A percentile compares a stretch with the other conserved stretches of the same genome.
Conservation (phyloP, 495 filamentous ascomycete genomes). For the Penicillium dipodomyicola region DNA sequence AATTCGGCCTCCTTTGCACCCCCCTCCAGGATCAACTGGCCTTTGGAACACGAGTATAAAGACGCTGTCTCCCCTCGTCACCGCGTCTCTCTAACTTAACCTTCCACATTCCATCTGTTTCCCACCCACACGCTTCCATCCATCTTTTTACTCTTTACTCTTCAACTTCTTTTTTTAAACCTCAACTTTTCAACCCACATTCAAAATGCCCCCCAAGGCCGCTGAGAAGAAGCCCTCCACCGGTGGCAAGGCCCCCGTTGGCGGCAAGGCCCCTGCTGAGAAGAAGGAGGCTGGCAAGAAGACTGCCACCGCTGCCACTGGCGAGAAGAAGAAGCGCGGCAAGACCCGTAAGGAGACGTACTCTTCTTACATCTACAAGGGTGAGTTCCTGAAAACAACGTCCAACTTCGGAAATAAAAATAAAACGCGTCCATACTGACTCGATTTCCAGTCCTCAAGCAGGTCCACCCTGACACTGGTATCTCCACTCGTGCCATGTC, state of each 20-base stretch:
- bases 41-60: conserved; percentile 52
- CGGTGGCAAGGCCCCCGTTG: conserved; percentile 93
- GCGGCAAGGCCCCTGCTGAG: conserved; percentile 79
- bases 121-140: conserved; percentile 26
- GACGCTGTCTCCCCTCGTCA: conserved; percentile 46
- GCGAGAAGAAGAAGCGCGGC: conserved; percentile 99
- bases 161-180: conserved; percentile 29
- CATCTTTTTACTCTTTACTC: conserved; percentile 30
- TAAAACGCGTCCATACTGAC: conserved; percentile 32
- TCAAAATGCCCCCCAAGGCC: conserved; percentile 92
- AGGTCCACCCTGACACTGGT: conserved; percentile 99
- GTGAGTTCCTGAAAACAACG: conserved; percentile 51
- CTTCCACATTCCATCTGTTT: conserved; percentile 38
- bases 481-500: conserved; percentile 99
- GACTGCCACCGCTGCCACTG: conserved; percentile 77
- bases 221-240: conserved; percentile 96
- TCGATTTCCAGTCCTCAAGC: conserved; percentile 79
- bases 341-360: conserved; percentile 99
- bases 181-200: conserved; percentile 30
- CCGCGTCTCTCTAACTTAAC: conserved; percentile 43
- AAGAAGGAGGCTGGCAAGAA: conserved; percentile 99
- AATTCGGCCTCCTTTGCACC: conserved; percentile 48
- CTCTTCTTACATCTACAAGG: conserved; percentile 99
- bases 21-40: conserved; percentile 44
- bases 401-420: conserved; percentile 6